phyloP scores from a whole-genome alignment of 202 grass and related monocot genomes.

The Setaria viridis region DNA sequence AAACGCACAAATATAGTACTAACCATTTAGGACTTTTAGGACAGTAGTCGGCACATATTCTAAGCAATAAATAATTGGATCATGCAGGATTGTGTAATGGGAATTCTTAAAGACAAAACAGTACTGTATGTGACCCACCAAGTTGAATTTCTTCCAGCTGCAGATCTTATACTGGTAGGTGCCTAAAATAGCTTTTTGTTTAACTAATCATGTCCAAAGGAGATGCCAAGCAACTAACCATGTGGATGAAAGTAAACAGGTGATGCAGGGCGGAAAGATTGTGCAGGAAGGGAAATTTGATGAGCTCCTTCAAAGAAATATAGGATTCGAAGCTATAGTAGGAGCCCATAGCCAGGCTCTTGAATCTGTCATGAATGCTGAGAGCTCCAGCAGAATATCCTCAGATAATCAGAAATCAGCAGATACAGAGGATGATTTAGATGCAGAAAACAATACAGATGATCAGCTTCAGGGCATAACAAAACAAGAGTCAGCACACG shows the following conservation, averaged over 20 bases:
- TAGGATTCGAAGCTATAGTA: conserved; percentile 87
- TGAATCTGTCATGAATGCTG: conserved; percentile 80
- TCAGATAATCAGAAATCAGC: conserved; percentile 40
- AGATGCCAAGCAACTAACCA: conserved; percentile 43
- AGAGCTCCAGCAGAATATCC: conserved; percentile 78
- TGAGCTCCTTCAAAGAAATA: conserved; percentile 85
- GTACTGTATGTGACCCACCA: conserved; percentile 95
- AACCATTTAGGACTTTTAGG: background rate
- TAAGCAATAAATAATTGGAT: conserved; percentile 41
- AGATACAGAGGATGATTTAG: conserved; percentile 49
- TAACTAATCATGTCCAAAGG: background rate
- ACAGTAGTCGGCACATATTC: background rate
- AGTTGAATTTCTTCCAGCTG: conserved; percentile 95
- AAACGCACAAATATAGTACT: background rate
- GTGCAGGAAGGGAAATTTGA: conserved; percentile 81
- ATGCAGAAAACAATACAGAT: conserved; percentile 47
- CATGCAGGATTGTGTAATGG: conserved; percentile 91
- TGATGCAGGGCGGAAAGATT: conserved; percentile 88
- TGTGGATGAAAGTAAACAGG: conserved; percentile 58
- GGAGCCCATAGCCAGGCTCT: conserved; percentile 93
- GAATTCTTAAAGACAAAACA: conserved; percentile 86
- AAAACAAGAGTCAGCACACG: conserved; percentile 78
- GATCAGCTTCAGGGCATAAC: conserved; percentile 67
- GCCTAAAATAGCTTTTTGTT: background rate
- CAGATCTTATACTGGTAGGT: conserved; percentile 88